These are phyloP conservation scores for Mycena galopus DNA, from an alignment of 768 basidiomycete species.

Conservation along the genomic window DNA sequence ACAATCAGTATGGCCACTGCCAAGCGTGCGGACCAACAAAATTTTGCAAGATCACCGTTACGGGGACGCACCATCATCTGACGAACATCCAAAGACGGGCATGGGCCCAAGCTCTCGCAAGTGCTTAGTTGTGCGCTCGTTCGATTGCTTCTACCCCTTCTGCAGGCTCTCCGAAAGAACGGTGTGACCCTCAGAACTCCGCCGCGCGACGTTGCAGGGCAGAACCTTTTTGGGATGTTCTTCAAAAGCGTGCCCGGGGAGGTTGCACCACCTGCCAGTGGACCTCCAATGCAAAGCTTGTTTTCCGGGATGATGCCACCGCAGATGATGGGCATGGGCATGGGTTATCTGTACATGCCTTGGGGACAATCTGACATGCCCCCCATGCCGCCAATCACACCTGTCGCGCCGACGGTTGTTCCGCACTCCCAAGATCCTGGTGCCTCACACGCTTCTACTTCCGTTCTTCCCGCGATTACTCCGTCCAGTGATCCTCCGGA, in stretches of 20 bases:
- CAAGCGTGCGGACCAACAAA: too few relatives aligned
- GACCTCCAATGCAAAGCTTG: too few relatives aligned
- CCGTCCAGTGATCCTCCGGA: slow-evolving; percentile 12
- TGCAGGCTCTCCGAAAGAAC: slow-evolving; percentile 8
- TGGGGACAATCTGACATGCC: neutral
- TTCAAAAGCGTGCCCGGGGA: slow-evolving; percentile 10
- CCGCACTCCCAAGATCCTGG: too few relatives aligned
- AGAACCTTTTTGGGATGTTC: slow-evolving; percentile 17
- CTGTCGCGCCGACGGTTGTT: neutral
- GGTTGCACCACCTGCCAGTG: too few relatives aligned
- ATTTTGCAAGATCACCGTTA: too few relatives aligned
- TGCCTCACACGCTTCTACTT: too few relatives aligned
- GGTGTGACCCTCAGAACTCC: slow-evolving; percentile 16
- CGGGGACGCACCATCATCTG: neutral
- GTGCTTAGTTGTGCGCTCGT: neutral
- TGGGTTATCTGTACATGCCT: neutral
- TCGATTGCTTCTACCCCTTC: neutral
- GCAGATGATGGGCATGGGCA: too few relatives aligned
- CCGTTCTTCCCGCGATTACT: neutral
- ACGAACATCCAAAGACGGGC: neutral
- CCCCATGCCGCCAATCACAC: neutral
- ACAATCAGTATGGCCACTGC: too few relatives aligned
- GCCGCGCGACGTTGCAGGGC: slow-evolving; percentile 2
- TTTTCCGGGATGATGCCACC: too few relatives aligned
- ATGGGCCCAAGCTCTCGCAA: slow-evolving; percentile 7